Conservation (phyloP, 768 basidiomycete species). For the Russula griseocarnosa region DNA sequence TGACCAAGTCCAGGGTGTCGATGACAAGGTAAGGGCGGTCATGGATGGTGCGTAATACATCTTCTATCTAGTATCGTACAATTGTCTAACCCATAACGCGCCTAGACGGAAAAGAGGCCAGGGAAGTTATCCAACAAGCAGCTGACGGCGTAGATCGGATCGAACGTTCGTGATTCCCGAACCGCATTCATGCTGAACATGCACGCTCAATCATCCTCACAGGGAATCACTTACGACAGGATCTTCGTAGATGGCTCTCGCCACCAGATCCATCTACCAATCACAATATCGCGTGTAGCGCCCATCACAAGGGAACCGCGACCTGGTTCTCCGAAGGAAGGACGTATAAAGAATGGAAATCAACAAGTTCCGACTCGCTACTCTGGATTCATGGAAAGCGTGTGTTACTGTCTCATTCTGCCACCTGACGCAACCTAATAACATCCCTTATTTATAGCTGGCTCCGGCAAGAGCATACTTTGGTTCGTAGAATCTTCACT, state of each 20-base stretch:
- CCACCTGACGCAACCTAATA: background rate
- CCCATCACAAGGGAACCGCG: background rate
- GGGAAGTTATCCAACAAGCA: background rate
- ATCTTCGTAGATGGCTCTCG: conserved; percentile 4
- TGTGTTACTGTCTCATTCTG: background rate
- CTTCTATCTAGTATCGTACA: too few species aligned
- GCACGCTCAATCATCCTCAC: background rate
- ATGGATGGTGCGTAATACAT: too few species aligned
- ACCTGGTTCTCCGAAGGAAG: conserved; percentile 7
- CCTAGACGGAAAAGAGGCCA: too few species aligned
- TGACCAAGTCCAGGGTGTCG: background rate
- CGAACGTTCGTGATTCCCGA: background rate
- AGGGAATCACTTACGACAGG: background rate
- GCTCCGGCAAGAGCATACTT: conserved; percentile 15
- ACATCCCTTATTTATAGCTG: background rate
- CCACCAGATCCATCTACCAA: conserved; percentile 8
- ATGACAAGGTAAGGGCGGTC: too few species aligned
- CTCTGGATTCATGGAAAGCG: conserved; percentile 14
- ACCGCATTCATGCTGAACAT: background rate
- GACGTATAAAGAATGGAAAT: background rate
- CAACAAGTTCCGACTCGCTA: background rate
- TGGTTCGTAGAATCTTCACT: background rate
- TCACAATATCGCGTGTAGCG: background rate
- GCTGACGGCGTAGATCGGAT: background rate
- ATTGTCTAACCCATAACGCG: too few species aligned